phyloP scores from a whole-genome alignment of 1,139 yeast species.

The Groenewaldozyma auringiensis region DNA sequence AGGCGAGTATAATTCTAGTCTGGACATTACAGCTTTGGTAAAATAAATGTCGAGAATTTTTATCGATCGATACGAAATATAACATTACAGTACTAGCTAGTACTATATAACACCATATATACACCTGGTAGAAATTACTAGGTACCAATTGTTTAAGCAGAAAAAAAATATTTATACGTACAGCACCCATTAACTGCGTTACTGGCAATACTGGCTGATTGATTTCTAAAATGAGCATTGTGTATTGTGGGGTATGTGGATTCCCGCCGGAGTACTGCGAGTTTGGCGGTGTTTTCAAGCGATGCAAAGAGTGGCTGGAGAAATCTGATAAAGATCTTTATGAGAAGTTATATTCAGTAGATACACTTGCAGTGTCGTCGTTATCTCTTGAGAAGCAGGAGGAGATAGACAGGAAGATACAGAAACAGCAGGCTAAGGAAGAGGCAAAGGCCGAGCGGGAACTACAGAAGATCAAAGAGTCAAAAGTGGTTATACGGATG shows the following conservation, averaged over 20 bases:
- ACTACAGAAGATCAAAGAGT: conserved; percentile 64
- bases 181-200: too few species aligned
- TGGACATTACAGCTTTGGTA: conserved; percentile 11
- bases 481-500: conserved; percentile 76
- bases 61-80: too few species aligned
- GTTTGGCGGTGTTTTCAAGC: conserved; percentile 71
- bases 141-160: too few species aligned
- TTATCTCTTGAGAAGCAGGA: conserved; percentile 72
- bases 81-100: too few species aligned
- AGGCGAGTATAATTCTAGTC: conserved; percentile 77
- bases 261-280: conserved; percentile 94
- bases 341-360: conserved; percentile 51
- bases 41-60: not conserved
- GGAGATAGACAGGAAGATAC: conserved; percentile 71
- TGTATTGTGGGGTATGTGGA: conserved; percentile 79
- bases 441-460: conserved; percentile 86
- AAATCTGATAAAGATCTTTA: conserved; percentile 51
- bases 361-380: conserved; percentile 41
- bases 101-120: too few species aligned
- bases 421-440: conserved; percentile 80
- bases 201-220: too few species aligned
- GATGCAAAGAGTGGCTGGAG: conserved; percentile 79
- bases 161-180: too few species aligned
- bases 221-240: conserved; percentile 21
- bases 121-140: too few species aligned